A percentile compares a stretch with the other conserved stretches of the same genome.
Conservation (phyloP, 2,329 filamentous ascomycete species). For the Fusarium sp. region DNA sequence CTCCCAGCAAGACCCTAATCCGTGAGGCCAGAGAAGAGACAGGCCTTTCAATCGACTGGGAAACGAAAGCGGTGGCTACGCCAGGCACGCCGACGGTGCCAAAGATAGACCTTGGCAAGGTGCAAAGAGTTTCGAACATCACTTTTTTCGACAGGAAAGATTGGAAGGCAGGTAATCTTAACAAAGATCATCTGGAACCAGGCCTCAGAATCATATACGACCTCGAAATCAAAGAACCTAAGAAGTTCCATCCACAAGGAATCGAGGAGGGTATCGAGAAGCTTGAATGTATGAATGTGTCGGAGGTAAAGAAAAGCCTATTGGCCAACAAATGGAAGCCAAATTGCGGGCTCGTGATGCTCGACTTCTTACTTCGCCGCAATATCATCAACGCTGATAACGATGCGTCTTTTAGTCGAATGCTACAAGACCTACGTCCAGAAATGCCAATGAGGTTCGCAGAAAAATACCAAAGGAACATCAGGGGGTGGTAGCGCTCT, state of each 20-base stretch:
- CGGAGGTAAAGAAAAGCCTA: constrained; percentile 47
- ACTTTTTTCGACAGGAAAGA: constrained; percentile 53
- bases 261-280: constrained; percentile 46
- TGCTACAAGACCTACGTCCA: constrained; percentile 41
- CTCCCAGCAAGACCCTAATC: constrained; percentile 45
- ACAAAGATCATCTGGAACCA: constrained; percentile 51
- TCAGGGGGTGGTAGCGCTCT: constrained; percentile 22
- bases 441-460: constrained; percentile 45
- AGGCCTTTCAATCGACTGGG: constrained; percentile 30
- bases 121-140: constrained; percentile 43
- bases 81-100: neutral
- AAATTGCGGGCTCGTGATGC: constrained; percentile 55
- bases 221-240: constrained; percentile 44
- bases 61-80: constrained; percentile 30
- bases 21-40: constrained; percentile 52
- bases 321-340: constrained; percentile 50
- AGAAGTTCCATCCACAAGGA: constrained; percentile 37
- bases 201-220: constrained; percentile 54
- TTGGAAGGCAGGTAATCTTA: constrained; percentile 42
- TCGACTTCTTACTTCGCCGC: constrained; percentile 52
- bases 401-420: constrained; percentile 36
- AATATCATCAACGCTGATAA: constrained; percentile 42
- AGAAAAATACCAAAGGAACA: constrained; percentile 16
- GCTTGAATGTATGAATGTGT: constrained; percentile 46
- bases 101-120: constrained; percentile 37